Percentiles rank a stretch among this genome's conserved stretches.
Evolutionary conservation across 805 yeast genomes (phyloP).

Genomic region (Kodamaea jinghongensis): DNA sequence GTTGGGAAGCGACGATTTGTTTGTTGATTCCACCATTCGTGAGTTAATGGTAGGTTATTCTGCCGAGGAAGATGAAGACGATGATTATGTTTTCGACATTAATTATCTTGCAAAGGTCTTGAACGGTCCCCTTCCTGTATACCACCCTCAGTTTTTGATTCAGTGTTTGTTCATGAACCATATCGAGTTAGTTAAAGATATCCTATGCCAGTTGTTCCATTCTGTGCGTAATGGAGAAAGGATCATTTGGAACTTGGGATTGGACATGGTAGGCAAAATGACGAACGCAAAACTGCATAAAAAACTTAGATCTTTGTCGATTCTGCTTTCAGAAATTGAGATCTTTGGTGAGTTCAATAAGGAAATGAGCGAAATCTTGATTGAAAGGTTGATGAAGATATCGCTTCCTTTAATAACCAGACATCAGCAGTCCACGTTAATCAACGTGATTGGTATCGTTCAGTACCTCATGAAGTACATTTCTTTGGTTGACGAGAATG

Average conservation of each 20-base stretch:
- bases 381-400: constrained; percentile 58
- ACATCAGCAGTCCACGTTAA: constrained; percentile 85
- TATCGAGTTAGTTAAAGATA: constrained; percentile 49
- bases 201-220: constrained; percentile 53
- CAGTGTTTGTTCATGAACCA: constrained; percentile 70
- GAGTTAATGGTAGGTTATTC: constrained; percentile 35
- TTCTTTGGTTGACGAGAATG: constrained; percentile 57
- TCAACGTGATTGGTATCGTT: constrained; percentile 65
- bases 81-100: constrained; percentile 39
- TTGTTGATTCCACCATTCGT: constrained; percentile 53
- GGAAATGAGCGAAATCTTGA: constrained; percentile 46
- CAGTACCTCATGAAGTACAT: constrained; percentile 49
- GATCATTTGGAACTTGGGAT: constrained; percentile 33
- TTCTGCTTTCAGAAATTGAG: not conserved
- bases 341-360: constrained; percentile 31
- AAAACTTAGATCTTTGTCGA: constrained; percentile 2
- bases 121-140: constrained; percentile 86
- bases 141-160: constrained; percentile 85
- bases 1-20: constrained; percentile 17
- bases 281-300: constrained; percentile 5
- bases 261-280: constrained; percentile 22
- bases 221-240: constrained; percentile 42
- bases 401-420: constrained; percentile 80
- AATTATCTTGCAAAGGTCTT: constrained; percentile 71
- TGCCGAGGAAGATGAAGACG: constrained; percentile 17